Evolutionary conservation across 2,329 filamentous ascomycete genomes (phyloP), one percentile per base, ranked within the genome.

Genomic region (Ophiocordyceps camponoti-leonardi): DNA sequence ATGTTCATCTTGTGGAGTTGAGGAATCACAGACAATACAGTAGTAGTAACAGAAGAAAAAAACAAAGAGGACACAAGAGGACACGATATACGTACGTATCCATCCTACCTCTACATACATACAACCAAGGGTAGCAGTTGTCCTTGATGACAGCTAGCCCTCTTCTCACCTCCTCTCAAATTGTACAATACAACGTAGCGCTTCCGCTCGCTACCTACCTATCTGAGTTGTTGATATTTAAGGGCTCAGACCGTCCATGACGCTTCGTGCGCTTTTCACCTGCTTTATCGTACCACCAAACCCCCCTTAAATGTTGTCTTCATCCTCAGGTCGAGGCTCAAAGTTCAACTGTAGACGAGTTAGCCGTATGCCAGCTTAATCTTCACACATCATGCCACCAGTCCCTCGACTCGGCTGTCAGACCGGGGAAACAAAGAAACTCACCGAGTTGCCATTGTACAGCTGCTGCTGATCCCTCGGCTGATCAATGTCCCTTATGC

Each of bases 391-490:
- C 18, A 14, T 8, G 5, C 7, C 5, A 8, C 18, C 39, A 11
- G 18, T 8, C 11, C 4, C 18, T 13, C 18, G 18, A 37, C 14
- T 26, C 23, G 23, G 23, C 23, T 8, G 23, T 5, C 23, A 26
- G 8, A 26, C 23, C 4, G 8, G 23, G 3, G 10, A 10, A 14
- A 23, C 6, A 20, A 8, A 8, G 14, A 23, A 16, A 65, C 76
- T 62, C 68, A 88, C 84, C 58, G 85, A 85, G 57, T 94, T 95
- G 1, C 88, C 88, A 56, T 95, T 95, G 58, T 95, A 94, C 42
- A 93, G 74, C 56, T 93, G 81, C 26, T 28, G 26, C 41, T 78
- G 73, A 50, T 80, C 71, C 46, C 73, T 63, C 45, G 68, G 67
- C 37, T 70, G 66, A 49, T 74, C 67, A 19, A 71, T 65, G 37